Conservation (phyloP, 2,329 filamentous ascomycete genomes). For the Anthostomella pinea region DNA sequence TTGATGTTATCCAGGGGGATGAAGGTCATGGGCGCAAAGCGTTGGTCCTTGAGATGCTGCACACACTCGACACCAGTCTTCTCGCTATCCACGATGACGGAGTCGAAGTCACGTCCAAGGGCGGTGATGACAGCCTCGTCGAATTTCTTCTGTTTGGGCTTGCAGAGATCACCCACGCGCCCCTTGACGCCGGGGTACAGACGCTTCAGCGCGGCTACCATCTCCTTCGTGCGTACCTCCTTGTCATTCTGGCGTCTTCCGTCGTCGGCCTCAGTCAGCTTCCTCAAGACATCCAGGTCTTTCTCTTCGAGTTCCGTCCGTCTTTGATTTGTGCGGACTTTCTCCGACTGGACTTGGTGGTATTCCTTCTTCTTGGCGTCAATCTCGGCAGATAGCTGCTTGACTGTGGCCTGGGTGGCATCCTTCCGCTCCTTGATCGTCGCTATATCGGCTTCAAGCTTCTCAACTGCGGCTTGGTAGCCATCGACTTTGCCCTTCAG, state of each 20-base stretch:
- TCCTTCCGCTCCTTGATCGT: slow-evolving; percentile 67
- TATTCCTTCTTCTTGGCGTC: slow-evolving; percentile 87
- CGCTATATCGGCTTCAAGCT: slow-evolving; percentile 68
- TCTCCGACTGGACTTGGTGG: slow-evolving; percentile 80
- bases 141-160: slow-evolving; percentile 95
- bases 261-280: slow-evolving; percentile 81
- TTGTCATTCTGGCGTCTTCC: slow-evolving; percentile 81
- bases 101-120: slow-evolving; percentile 88
- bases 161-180: slow-evolving; percentile 85
- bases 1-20: slow-evolving; percentile 97
- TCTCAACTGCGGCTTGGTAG: slow-evolving; percentile 69
- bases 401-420: slow-evolving; percentile 59
- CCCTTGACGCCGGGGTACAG: slow-evolving; percentile 91
- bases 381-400: slow-evolving; percentile 72
- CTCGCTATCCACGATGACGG: slow-evolving; percentile 91
- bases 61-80: slow-evolving; percentile 94
- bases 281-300: slow-evolving; percentile 74
- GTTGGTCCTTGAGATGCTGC: slow-evolving; percentile 87
- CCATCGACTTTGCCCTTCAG: slow-evolving; percentile 84
- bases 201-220: slow-evolving; percentile 80
- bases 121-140: slow-evolving; percentile 91
- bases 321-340: slow-evolving; percentile 75
- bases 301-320: slow-evolving; percentile 91
- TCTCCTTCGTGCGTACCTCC: slow-evolving; percentile 76
- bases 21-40: slow-evolving; percentile 84